phyloP scores from a whole-genome alignment of 2,329 filamentous ascomycete genomes.

The Cladophialophora exuberans region DNA sequence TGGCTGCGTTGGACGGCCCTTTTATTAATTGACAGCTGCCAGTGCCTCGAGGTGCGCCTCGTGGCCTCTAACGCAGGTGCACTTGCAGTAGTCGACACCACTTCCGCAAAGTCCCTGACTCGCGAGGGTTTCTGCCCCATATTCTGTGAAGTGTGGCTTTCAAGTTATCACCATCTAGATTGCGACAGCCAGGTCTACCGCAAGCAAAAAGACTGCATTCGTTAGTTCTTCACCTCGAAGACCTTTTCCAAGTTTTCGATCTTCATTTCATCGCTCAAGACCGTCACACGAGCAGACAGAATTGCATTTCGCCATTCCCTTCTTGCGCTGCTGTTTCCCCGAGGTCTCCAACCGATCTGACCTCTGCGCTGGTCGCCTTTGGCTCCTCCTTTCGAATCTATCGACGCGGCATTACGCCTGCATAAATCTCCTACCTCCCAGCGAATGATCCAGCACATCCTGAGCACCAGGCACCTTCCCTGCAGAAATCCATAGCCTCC shows the following conservation, averaged over 20 bases:
- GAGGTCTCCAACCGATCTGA: background rate
- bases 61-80: conserved; percentile 17
- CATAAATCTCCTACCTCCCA: background rate
- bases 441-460: conserved; percentile 15
- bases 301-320: background rate
- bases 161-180: too few species aligned
- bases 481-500: background rate
- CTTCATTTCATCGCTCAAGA: background rate
- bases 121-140: conserved; percentile 11
- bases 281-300: background rate
- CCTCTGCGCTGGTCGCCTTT: conserved; percentile 26
- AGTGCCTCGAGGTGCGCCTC: background rate
- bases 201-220: too few species aligned
- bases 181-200: too few species aligned
- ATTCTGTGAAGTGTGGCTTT: too few species aligned
- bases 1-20: background rate
- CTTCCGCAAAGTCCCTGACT: conserved; percentile 4
- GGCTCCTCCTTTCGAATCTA: conserved; percentile 4
- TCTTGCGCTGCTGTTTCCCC: background rate
- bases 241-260: background rate
- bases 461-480: background rate
- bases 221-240: too few species aligned
- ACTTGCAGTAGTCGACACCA: conserved; percentile 10
- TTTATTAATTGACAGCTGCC: background rate
- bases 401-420: background rate